Conservation (phyloP, 345 rosid species). For the Psidium friedrichsthalianum region DNA sequence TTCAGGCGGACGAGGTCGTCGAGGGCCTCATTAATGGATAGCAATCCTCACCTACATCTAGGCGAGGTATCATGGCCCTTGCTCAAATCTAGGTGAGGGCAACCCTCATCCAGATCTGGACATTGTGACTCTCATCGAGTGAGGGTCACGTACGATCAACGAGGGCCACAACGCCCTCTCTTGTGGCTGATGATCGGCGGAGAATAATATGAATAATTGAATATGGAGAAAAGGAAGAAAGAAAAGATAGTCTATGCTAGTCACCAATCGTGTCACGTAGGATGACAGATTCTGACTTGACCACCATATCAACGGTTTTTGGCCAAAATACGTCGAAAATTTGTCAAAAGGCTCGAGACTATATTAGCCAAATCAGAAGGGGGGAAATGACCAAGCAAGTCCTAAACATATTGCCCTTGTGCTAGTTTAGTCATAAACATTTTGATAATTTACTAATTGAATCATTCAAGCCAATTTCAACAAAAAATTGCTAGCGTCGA, state of each 20-base stretch:
- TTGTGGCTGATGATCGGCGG: too few species aligned
- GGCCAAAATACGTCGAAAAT: not conserved
- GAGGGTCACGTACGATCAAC: fast-evolving
- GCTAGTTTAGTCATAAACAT: too few species aligned
- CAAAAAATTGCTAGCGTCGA: too few species aligned
- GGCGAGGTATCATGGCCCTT: not conserved
- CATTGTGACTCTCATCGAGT: fast-evolving
- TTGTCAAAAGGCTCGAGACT: not conserved
- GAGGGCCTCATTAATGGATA: fast-evolving
- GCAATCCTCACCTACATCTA: not conserved
- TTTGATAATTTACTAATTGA: too few species aligned
- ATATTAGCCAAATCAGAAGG: not conserved
- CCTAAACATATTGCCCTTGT: too few species aligned
- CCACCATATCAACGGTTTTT: fast-evolving
- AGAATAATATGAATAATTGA: not conserved
- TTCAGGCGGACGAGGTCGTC: not conserved
- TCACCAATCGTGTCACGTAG: not conserved
- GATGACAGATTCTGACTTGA: fast-evolving
- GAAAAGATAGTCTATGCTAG: not conserved
- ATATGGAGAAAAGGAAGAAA: not conserved
- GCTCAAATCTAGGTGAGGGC: fast-evolving
- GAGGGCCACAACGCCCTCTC: not conserved
- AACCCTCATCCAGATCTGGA: not conserved
- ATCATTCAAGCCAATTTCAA: too few species aligned
- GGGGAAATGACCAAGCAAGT: too few species aligned